Base-by-base conservation (phyloP, 768 basidiomycete genomes). In the Leccinum boreale region DNA sequence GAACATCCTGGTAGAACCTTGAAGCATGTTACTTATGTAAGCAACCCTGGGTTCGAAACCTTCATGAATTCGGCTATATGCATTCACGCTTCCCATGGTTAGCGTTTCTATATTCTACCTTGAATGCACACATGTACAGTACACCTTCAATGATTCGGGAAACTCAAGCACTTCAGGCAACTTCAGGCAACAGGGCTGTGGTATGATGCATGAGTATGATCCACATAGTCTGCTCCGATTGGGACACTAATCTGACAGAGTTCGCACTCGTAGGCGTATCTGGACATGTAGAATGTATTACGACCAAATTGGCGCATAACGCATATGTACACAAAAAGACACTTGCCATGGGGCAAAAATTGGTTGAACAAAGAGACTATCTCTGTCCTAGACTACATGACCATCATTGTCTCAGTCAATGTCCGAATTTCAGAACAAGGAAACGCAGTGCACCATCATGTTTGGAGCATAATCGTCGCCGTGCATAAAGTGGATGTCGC, bases 401-500 rank as follows among this genome's bases (percentile, higher is more conserved):
- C 26, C n/a, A 15, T 42, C 8, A 9, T 31, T 31, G 31, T 35
- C 9, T 61, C 56, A 56, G 26, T n/a, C 15, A 0, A 45, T 11
- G 23, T 7, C 15, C 15, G 12, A 31, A 31, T 12, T 4, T 2
- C 21, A 26, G 46, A 56, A 4, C 10, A 15, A 52, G 3, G 9
- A 1, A 12, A 17, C n/a, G 29, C 8, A 11, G 15, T 8, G 39
- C 28, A 64, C 70, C 63, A 55, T 66, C 58, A 74, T 60, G 57
- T 65, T 66, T 11, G 58, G 55, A 5, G 66, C 75, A 55, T 68
- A 74, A 55, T 61, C 67, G 39, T 64, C 61, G 11, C 53, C 49
- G 57, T 79, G 79, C 63, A 79, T 70, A 63, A 79, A 79, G 59
- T 77, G 70, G 14, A 80, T 65, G 42, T 80, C 79, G 49, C 72